phyloP scores from a whole-genome alignment of 768 basidiomycete genomes.

The Postia placenta region DNA sequence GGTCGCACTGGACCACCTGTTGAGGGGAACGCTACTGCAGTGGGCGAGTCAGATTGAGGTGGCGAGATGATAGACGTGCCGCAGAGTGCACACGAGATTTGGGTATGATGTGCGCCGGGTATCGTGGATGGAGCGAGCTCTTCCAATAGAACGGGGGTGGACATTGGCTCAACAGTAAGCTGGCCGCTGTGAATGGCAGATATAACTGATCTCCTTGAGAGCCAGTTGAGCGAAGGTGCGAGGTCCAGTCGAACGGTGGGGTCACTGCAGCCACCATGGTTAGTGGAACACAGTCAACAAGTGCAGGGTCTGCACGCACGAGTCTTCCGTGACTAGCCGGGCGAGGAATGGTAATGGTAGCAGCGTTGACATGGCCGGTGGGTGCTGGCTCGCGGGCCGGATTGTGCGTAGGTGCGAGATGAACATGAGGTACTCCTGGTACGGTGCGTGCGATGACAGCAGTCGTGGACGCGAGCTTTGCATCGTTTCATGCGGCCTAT shows the following conservation, averaged over 20 bases:
- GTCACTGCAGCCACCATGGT: constrained; percentile 47
- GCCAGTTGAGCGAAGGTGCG: constrained; percentile 92
- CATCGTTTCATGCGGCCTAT: constrained; percentile 28
- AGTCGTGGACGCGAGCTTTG: constrained; percentile 34
- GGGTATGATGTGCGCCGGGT: constrained; percentile 40
- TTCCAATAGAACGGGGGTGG: constrained; percentile 51
- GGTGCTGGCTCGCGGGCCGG: constrained; percentile 51
- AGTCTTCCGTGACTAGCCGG: constrained; percentile 74
- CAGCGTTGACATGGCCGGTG: constrained; percentile 70
- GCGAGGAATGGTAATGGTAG: constrained; percentile 73
- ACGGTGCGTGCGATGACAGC: constrained; percentile 66
- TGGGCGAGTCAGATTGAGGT: constrained; percentile 15
- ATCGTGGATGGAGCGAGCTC: constrained; percentile 41
- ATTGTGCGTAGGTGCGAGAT: constrained; percentile 69
- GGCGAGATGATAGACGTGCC: constrained; percentile 50
- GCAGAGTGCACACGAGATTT: constrained; percentile 76
- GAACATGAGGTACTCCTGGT: constrained; percentile 76
- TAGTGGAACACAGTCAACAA: neutral
- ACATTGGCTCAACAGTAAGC: constrained; percentile 82
- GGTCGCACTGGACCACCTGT: constrained; percentile 28
- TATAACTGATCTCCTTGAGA: constrained; percentile 80
- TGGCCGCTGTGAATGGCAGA: constrained; percentile 84
- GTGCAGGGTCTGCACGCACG: constrained; percentile 51
- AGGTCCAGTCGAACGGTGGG: constrained; percentile 88
- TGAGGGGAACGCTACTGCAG: constrained; percentile 16